Base-by-base conservation (phyloP, 2,329 filamentous ascomycete species). In the Colletotrichum noveboracense region DNA sequence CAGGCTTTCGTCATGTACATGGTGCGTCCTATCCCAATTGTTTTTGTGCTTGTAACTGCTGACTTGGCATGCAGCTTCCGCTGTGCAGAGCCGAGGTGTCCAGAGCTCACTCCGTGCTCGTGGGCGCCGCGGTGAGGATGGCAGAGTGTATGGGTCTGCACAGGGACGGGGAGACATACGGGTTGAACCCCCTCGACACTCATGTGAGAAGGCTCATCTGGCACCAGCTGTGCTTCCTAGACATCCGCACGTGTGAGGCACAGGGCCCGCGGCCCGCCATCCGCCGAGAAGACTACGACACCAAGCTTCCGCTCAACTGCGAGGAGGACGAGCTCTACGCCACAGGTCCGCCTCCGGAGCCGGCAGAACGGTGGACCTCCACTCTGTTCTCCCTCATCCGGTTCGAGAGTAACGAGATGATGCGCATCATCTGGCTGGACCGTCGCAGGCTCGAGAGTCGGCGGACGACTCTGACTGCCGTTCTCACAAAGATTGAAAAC, bases 141-240 rank as follows among this genome's bases (percentile, higher is more conserved):
- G 94, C 93, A 8, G 93, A 95, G 84, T 95, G 93, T 79, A 95
- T 95, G 92, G 93, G 93, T 3, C 85, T 96, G 21, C 93, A 96
- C 80, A 89, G 93, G 10, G 94, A 96, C 78, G 93, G 93, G 18
- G 89, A 91, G 58, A 88, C 89, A 12, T 95, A 94, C 79, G 91
- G 90, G 2, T 88, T 94, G 72, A 90, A 88, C 4, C 89, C 94
- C 0, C 85, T 95, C 4, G 94, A 96, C 79, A 92, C 91, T 1
- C 93, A 96, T 69, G 88, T 95, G 5, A 91, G 94, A 14, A 91
- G 94, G 6, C 85, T 95, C 52, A 88, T 95, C 38, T 96, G 94
- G 94, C 93, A 95, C 81, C 94, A 96, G 79, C 87, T 96, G 24
- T 95, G 93, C 82, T 94, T 94, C 81, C 87, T 96, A 10, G 94